Evolutionary conservation across 805 yeast genomes (phyloP), one percentile per base, ranked within the genome.

Genomic region (Candida tammaniensis): DNA sequence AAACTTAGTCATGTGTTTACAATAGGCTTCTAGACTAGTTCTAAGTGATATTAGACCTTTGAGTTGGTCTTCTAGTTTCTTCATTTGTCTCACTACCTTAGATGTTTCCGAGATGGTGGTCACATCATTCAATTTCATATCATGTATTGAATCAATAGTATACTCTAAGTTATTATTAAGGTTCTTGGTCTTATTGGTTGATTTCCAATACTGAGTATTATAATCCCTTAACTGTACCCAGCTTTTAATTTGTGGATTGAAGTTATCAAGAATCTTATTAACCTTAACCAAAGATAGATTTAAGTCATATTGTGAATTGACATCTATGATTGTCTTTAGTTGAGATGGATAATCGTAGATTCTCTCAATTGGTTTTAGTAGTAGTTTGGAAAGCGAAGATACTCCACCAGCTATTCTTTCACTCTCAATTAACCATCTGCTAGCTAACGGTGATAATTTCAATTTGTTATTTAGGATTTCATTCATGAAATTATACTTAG

Each of bases 281-380:
- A 49, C 31, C 28, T 50, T 50, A 4, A 54, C 43, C 22, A 54
- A 43, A 2, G 49, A 39, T 4, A 51, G 15, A 31, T 44, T 43
- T 16, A 51, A 38, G 4, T 36, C 39, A 30, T 38, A 31, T 13
- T 21, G 17, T 13, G 32, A 29, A 4, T 31, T 30, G 13, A 38
- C 14, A 39, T 49, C 54, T 15, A 36, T 43, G 13, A 52, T 36
- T 18, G 12, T 22, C 24, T 52, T 51, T 8, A 54, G 30, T 17
- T 36, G 43, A 13, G 22, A 18, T 1, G 57, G 57, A 19, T 72
- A 70, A 40, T 64, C 63, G 21, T 59, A 47, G 20, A 73, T 40
- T 21, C 76, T 48, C 45, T 71, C 75, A 5, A 72, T 57, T 0
- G 78, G 78, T 38, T 62, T 65, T 30, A 59, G 54, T 14, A 72